A percentile compares a stretch with the other conserved stretches of the same genome.
Evolutionary conservation across 106 monocot species (phyloP).

Genomic region (Dendrobium officinale): DNA sequence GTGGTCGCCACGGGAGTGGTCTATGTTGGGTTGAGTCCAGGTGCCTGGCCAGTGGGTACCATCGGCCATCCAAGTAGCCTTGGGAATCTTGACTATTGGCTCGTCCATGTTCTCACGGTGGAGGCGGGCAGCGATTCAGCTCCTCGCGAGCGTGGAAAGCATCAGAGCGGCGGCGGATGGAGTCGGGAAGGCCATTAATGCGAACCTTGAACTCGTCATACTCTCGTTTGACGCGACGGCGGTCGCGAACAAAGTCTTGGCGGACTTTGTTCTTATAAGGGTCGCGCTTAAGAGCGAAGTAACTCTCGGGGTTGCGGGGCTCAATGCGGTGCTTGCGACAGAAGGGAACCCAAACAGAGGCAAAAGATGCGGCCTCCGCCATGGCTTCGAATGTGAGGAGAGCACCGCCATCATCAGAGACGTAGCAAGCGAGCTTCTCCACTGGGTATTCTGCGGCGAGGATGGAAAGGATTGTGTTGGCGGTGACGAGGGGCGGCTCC

Average conservation of each 20-base stretch:
- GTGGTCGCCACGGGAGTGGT: slow-evolving; percentile 45
- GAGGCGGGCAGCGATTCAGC: slow-evolving; percentile 6
- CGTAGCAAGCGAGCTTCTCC: slow-evolving; percentile 15
- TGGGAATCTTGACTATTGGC: slow-evolving; percentile 31
- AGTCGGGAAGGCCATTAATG: slow-evolving; percentile 45
- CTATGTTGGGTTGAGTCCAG: slow-evolving; percentile 25
- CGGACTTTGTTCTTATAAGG: slow-evolving; percentile 53
- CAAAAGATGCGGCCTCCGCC: slow-evolving; percentile 61
- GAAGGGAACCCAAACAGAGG: slow-evolving; percentile 50
- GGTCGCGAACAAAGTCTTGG: slow-evolving; percentile 45
- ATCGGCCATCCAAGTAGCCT: slow-evolving; percentile 70
- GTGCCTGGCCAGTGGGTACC: slow-evolving; percentile 26
- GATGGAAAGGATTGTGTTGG: slow-evolving; percentile 60
- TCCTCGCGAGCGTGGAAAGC: slow-evolving; percentile 57
- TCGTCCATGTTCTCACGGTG: slow-evolving; percentile 35
- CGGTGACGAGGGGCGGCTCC: slow-evolving; percentile 50
- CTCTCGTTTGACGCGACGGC: slow-evolving; percentile 45
- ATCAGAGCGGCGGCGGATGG: slow-evolving; percentile 44
- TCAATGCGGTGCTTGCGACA: slow-evolving; percentile 51
- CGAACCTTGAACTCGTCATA: slow-evolving; percentile 65
- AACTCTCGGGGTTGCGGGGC: slow-evolving; percentile 52
- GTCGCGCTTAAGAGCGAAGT: slow-evolving; percentile 47
- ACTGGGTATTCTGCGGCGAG: slow-evolving; percentile 12
- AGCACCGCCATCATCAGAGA: slow-evolving; percentile 14
- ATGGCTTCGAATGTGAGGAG: slow-evolving; percentile 17